phyloP scores from a whole-genome alignment of 225 moss, liverwort and hornwort genomes.

The Marchantia paleacea region DNA sequence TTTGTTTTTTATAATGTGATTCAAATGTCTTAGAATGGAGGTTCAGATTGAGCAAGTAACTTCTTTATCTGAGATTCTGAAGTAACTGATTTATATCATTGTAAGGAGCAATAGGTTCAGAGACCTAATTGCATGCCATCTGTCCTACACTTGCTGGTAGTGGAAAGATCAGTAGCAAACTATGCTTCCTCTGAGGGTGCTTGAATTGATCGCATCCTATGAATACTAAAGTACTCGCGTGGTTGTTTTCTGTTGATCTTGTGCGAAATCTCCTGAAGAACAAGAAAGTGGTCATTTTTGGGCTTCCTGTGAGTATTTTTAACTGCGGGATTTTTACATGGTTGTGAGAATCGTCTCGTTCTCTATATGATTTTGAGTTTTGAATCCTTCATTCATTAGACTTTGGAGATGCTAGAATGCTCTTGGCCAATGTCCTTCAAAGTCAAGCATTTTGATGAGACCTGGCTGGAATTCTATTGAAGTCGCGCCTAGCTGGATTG shows the following conservation, averaged over 20 bases:
- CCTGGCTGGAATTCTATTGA: too few species aligned
- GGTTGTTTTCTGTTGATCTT: conserved; percentile 4
- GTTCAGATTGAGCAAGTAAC: neutral
- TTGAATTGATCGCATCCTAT: neutral
- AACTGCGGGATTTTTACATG: neutral
- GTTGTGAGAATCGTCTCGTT: neutral
- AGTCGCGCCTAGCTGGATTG: too few species aligned
- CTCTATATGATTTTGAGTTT: neutral
- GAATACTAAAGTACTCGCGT: neutral
- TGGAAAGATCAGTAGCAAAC: neutral
- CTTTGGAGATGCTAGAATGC: too few species aligned
- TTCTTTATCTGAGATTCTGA: neutral
- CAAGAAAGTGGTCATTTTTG: conserved; percentile 59
- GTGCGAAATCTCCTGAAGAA: conserved; percentile 30
- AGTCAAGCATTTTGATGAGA: too few species aligned
- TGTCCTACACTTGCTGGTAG: neutral
- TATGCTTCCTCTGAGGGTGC: neutral
- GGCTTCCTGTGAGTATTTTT: conserved; percentile 48
- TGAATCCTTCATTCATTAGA: too few species aligned
- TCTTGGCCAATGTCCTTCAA: too few species aligned
- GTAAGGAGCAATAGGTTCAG: neutral
- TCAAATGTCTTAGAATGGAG: neutral
- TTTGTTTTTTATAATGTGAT: neutral
- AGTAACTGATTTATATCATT: neutral
- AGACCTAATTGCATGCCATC: neutral